Evolutionary conservation across 2,329 filamentous ascomycete genomes (phyloP), one percentile per base, ranked within the genome.

Genomic region (Helotiales sp.): DNA sequence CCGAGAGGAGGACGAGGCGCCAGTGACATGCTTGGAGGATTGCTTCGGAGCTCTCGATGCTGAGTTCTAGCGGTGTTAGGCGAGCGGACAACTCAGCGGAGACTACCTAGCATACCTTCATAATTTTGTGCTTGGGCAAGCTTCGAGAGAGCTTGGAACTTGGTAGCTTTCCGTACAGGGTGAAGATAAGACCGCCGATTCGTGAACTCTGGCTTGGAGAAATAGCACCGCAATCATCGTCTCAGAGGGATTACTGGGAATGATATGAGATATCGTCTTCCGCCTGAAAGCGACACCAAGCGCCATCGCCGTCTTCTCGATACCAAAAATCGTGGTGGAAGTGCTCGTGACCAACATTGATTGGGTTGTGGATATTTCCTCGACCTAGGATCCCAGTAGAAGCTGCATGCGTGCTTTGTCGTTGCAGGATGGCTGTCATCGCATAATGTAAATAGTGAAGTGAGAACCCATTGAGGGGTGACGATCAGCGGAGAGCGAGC

Each of bases 291-390:
- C 63, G 59, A 55, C 26, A 52, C 26, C 58, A 69, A 68, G 50
- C 63, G 60, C 43, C 54, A 45, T 58, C 28, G 30, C n/a, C 54
- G 17, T 57, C 30, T 30, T 40, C 10, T 28, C 57, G 63, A 60
- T 66, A 49, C 61, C 66, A 45, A 67, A 67, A 50, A 43, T 60
- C 65, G 59, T 43, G 10, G 3, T 30, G 47, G 45, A 49, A 22
- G 61, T 63, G 47, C 71, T 69, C 68, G 70, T 72, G 72, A 71
- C 58, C 49, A 7, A 8, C 2, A 37, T 11, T 67, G 68, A 73
- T 74, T 74, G 73, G 73, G 37, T 59, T 20, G 60, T 61, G 55
- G 59, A 26, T 61, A 55, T 45, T 61, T 63, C 17, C 13, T 32
- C 43, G 26, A 50, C 26, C 20, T 6, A 8, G 11, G 37, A 73